A percentile compares a stretch with the other conserved stretches of the same genome.
Conservation (phyloP, 306 rosid species). For the Rosa persica region DNA sequence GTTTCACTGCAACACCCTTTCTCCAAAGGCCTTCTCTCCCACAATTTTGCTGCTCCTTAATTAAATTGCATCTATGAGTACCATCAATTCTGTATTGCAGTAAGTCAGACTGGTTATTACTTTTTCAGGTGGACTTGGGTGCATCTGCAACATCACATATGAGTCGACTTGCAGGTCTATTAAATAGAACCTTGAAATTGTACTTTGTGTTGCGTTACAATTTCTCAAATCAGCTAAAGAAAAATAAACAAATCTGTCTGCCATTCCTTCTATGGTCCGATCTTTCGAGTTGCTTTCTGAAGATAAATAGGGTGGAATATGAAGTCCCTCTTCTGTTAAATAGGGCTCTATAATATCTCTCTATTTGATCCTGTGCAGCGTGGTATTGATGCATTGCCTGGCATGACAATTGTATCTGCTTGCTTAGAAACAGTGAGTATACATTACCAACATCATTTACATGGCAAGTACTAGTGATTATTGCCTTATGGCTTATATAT, state of each 20-base stretch:
- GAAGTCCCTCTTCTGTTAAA: background rate
- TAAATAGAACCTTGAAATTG: constrained; percentile 21
- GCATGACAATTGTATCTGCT: constrained; percentile 81
- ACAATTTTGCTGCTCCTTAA: background rate
- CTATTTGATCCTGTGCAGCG: constrained; percentile 48
- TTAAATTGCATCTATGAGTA: constrained; percentile 3
- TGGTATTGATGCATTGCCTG: constrained; percentile 95
- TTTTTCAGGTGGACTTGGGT: constrained; percentile 73
- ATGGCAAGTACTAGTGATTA: background rate
- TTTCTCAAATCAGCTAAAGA: background rate
- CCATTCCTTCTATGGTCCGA: background rate
- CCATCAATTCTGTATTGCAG: background rate
- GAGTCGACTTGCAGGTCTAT: constrained; percentile 84
- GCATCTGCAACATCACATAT: constrained; percentile 74
- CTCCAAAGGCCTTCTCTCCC: background rate
- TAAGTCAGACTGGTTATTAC: background rate
- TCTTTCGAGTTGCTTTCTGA: background rate
- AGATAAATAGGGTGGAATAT: background rate
- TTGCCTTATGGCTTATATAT: background rate
- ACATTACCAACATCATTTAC: constrained; percentile 7
- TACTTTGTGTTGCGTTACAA: background rate
- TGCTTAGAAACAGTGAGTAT: constrained; percentile 88
- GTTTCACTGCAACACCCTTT: background rate
- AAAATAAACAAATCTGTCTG: no score
- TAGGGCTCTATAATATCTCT: constrained; percentile 9